Base-by-base conservation (phyloP, 352 stramenopile genomes). In the Phytopythium kandeliae region DNA sequence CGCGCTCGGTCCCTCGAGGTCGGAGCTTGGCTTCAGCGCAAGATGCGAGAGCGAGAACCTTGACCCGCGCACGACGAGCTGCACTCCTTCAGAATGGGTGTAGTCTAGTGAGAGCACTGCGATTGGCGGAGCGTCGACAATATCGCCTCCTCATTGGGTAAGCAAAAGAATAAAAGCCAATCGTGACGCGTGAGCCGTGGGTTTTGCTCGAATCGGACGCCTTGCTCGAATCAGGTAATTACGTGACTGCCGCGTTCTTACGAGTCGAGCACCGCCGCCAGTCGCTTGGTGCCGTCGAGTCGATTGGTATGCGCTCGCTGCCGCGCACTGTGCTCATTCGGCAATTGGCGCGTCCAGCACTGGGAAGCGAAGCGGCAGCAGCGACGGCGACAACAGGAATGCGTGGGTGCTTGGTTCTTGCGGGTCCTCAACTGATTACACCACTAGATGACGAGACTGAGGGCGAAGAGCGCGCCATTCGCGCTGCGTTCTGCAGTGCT, bases 391-490 rank as follows among this genome's bases (percentile, higher is more conserved):
- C 35, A 26, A 22, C 35, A 22, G 15, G 35, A 41, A 17, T 45
- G 38, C 30, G 38, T 45, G 38, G 11, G 38, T 19, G 10, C 21
- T 45, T 19, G 19, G 38, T 45, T 43, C n/a, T 30, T 45, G 19
- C 19, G 50, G 49, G 44, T 56, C 69, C 73, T 92, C 81, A 92
- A 75, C 63, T 93, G 83, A 93, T 93, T 91, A 80, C 67, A 90
- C 60, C 79, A 78, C 81, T 80, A 93, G 83, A 93, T 93, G 83
- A 93, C 83, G 83, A 93, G 81, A 89, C 83, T 93, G 83, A 93
- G 75, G 78, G 84, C 35, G 71, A 86, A 55, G 60, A 70, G 62
- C 51, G 65, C 58, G 55, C 76, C 63, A 76, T 64, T 37, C 82
- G 80, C 65, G 62, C 67, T 71, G 79, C 79, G 83, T 91, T 91